Conservation (phyloP, 1,284 basidiomycete species). For the Mrakiaceae sp. region DNA sequence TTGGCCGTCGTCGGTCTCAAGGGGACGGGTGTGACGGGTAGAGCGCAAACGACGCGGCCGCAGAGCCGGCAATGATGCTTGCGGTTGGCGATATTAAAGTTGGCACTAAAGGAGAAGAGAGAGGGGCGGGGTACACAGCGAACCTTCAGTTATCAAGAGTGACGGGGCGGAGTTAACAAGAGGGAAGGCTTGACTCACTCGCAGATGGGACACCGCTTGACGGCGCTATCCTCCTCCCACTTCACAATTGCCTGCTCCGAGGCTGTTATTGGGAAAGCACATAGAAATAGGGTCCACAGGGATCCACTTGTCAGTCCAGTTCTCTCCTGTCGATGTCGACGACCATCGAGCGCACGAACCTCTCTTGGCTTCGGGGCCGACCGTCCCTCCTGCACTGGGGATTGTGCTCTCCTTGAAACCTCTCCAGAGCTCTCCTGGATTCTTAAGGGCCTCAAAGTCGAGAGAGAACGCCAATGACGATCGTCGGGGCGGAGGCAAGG, state of each 20-base stretch:
- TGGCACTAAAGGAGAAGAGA: constrained; percentile 41
- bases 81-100: constrained; percentile 80
- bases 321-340: no score
- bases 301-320: no score
- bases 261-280: constrained; percentile 36
- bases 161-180: background rate
- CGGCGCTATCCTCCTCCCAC: constrained; percentile 76
- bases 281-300: background rate
- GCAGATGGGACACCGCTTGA: constrained; percentile 74
- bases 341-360: no score
- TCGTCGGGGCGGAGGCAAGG: constrained; percentile 31
- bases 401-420: constrained; percentile 46
- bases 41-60: constrained; percentile 81
- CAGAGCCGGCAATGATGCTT: constrained; percentile 96
- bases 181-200: constrained; percentile 42
- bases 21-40: constrained; percentile 53
- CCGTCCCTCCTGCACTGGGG: constrained; percentile 24
- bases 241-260: constrained; percentile 87
- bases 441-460: constrained; percentile 29
- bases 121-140: background rate
- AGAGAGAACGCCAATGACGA: constrained; percentile 47
- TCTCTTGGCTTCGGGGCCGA: no score
- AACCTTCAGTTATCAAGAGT: background rate
- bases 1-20: constrained; percentile 22
- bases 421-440: constrained; percentile 32